Evolutionary conservation across 106 monocot species (phyloP).

Genomic region (Hemerocallis citrina): DNA sequence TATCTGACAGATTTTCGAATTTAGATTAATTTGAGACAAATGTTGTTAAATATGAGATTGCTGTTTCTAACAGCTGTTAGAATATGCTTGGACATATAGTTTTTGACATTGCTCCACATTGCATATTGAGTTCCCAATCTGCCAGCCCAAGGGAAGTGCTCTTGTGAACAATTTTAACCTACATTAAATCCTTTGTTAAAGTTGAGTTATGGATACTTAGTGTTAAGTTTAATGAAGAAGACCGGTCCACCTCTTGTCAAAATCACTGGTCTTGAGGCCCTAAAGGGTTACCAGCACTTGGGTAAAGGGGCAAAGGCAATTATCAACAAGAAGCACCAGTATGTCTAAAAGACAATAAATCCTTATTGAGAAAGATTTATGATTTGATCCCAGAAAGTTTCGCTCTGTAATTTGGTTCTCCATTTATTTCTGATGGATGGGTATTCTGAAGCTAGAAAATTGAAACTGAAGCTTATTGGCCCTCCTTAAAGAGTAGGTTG

Average conservation of each 20-base stretch:
- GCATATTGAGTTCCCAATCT: no score
- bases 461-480: conserved; percentile 9
- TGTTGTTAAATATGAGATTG: no score
- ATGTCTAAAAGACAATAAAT: conserved; percentile 14
- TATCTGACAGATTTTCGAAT: no score
- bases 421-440: background rate
- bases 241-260: conserved; percentile 14
- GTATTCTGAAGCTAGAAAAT: conserved; percentile 2
- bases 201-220: background rate
- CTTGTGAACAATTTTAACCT: background rate
- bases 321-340: conserved; percentile 21
- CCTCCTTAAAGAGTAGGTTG: conserved; percentile 19
- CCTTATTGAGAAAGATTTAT: conserved; percentile 13
- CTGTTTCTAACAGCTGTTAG: no score
- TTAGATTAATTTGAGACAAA: no score
- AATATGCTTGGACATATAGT: no score
- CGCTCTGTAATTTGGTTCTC: conserved; percentile 12
- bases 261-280: conserved; percentile 25
- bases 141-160: no score
- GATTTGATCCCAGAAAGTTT: conserved; percentile 9
- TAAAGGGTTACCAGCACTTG: conserved; percentile 27
- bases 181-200: conserved; percentile 3
- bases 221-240: conserved; percentile 7
- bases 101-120: no score
- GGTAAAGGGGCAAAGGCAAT: no score